Base-by-base conservation (phyloP, 2,329 filamentous ascomycete species). In the Emergomyces africanus region DNA sequence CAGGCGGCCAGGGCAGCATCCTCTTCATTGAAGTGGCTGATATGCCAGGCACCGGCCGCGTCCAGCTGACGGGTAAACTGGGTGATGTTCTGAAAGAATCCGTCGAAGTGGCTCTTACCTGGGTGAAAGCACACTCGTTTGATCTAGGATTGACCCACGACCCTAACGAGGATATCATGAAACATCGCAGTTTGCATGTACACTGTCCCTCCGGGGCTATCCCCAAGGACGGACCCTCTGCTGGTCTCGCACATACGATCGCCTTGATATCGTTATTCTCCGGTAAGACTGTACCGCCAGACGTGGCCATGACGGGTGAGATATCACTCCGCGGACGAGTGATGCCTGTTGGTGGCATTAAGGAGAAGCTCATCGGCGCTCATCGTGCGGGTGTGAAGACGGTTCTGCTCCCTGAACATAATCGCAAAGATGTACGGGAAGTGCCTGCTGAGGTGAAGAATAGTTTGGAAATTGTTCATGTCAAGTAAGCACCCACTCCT, bases 1-100 rank as follows among this genome's bases (percentile, higher is more conserved):
- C 87, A 3, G 92, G 94, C 55, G 90, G 90, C 54, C 92, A 96
- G 71, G 94, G 94, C 63, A 91, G 88, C 69, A 99, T 99, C 68
- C 81, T 99, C 59, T 99, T 99, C 78, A 99, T 99, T 67, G 94
- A 99, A 75, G 90, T 96, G 50, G 90, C 92, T 12, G 91, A 96
- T 70, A 97, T 97, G 90, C 94, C 94, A 0, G 94, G 94, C 49
- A 86, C 83, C 59, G 94, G 94, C 39, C 86, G 87, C 57, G 90
- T 99, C 41, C 94, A 97, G 75, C 84, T 99, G 30, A 99, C 94
- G 0, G 94, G 94, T 62, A 97, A 95, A 72, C 84, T 99, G 6
- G 94, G 94, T 63, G 91, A 96, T 66, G 94, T 99, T 35, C 83
- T 99, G 61, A 97, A 97, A 75, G 94, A 99, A 74, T 92, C 87